Conservation (phyloP, 257 asterid species). For the Salvia hispanica region DNA sequence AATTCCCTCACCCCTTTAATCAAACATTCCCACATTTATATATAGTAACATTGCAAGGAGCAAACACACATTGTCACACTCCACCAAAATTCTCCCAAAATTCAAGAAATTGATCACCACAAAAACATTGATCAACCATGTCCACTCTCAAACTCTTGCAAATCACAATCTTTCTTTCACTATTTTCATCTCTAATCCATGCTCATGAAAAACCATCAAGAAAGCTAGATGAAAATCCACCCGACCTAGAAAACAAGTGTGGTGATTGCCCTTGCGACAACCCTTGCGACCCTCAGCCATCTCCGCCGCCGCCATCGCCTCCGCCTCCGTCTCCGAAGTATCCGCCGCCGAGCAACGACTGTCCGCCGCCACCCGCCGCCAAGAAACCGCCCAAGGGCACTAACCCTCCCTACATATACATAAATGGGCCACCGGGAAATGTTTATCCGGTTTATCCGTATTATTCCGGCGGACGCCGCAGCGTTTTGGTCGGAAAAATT, state of each 20-base stretch:
- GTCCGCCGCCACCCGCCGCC: constrained; percentile 72
- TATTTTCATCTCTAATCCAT: constrained; percentile 21
- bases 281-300: constrained; percentile 51
- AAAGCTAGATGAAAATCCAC: constrained; percentile 45
- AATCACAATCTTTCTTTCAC: constrained; percentile 25
- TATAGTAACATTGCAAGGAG: background rate
- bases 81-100: constrained; percentile 12
- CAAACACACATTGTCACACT: constrained; percentile 19
- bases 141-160: constrained; percentile 25
- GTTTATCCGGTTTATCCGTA: constrained; percentile 52
- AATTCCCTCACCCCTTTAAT: background rate
- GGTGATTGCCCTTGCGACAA: constrained; percentile 73
- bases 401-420: constrained; percentile 56
- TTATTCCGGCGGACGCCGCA: constrained; percentile 34
- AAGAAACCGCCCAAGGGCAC: constrained; percentile 38
- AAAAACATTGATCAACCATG: constrained; percentile 27
- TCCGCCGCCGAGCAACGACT: constrained; percentile 41
- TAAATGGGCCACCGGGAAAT: constrained; percentile 73
- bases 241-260: constrained; percentile 60
- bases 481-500: constrained; percentile 25
- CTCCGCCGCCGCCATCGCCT: constrained; percentile 41
- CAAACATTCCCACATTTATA: constrained; percentile 20
- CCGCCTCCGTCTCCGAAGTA: constrained; percentile 28
- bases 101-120: background rate
- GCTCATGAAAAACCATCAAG: constrained; percentile 31